phyloP scores from a whole-genome alignment of 2,329 filamentous ascomycete species.

The Leptographium wingfieldii region DNA sequence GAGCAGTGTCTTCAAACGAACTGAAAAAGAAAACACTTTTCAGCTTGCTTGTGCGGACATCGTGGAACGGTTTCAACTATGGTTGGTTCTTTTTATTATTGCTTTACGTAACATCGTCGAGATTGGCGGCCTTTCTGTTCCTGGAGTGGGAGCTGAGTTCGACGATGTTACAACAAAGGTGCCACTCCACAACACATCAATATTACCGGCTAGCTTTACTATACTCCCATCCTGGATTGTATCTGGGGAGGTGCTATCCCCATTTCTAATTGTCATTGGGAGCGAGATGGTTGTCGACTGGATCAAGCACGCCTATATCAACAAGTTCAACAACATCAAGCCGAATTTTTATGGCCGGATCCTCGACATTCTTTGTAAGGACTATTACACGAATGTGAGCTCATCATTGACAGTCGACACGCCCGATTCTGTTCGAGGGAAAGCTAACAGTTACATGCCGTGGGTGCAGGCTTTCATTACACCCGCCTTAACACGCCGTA shows the following conservation, averaged over 20 bases:
- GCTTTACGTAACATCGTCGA: slow-evolving; percentile 93
- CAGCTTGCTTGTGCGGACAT: slow-evolving; percentile 94
- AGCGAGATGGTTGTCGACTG: slow-evolving; percentile 96
- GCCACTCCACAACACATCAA: slow-evolving; percentile 55
- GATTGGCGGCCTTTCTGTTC: slow-evolving; percentile 67
- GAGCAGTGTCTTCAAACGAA: slow-evolving; percentile 94
- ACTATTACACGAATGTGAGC: slow-evolving; percentile 87
- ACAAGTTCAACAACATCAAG: slow-evolving; percentile 96
- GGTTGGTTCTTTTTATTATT: slow-evolving; percentile 95
- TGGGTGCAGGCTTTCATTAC: slow-evolving; percentile 63
- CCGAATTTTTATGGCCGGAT: slow-evolving; percentile 81
- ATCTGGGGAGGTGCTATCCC: slow-evolving; percentile 78
- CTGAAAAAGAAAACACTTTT: slow-evolving; percentile 95
- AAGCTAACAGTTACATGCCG: too few species aligned
- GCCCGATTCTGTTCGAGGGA: background rate
- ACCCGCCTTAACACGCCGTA: slow-evolving; percentile 75
- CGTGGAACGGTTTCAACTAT: slow-evolving; percentile 92
- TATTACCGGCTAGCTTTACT: slow-evolving; percentile 83
- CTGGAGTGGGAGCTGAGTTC: slow-evolving; percentile 37
- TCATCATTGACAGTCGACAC: background rate
- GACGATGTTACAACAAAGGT: slow-evolving; percentile 37
- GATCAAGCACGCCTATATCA: slow-evolving; percentile 95
- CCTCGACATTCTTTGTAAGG: slow-evolving; percentile 87
- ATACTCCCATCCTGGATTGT: slow-evolving; percentile 66
- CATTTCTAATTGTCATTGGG: slow-evolving; percentile 85